Base-by-base conservation (phyloP, 2,329 filamentous ascomycete genomes). In the Aspergillus proliferans region DNA sequence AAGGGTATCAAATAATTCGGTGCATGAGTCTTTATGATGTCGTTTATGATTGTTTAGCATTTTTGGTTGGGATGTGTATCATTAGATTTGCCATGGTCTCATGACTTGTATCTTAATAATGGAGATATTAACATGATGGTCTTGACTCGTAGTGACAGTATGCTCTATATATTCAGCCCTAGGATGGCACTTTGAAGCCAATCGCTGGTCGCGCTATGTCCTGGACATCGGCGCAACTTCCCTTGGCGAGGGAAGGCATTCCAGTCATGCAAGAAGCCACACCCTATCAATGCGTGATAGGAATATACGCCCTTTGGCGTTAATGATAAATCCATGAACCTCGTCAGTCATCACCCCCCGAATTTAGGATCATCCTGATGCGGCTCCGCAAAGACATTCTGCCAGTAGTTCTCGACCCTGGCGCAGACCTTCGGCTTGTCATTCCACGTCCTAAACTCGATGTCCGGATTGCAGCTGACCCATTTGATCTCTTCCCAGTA, bases 401-500 rank as follows among this genome's bases (percentile, higher is more conserved):
- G 49, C 66, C 66, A 69, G 47, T 69, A 69, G 36, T 58, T 55
- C 39, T 67, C 57, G 12, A 67, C 61, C 42, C 48, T 63, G 19
- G 58, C 46, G 46, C 66, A 69, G 5, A 66, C 53, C 2, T 59
- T 63, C 4, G 52, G 47, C 45, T 65, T 66, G n/a, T 58, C 52
- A 30, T 58, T 49, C 68, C 69, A 72, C 1, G 65, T 62, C 24
- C 56, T 58, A 48, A 72, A 69, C 12, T 57, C 52, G 1, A 50
- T 53, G 44, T 71, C 66, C 2, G 67, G 58, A 28, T 67, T 56
- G 52, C 71, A 73, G 45, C 67, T 69, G 10, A 70, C 66, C 55
- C 57, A 66, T 46, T 66, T 69, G 46, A 72, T 64, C 47, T 71
- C 70, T 43, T 68, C 65, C 70, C 70, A 73, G 40, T 71, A 69